Evolutionary conservation across 306 rosid species (phyloP).

Genomic region (Cucumis sativus): DNA sequence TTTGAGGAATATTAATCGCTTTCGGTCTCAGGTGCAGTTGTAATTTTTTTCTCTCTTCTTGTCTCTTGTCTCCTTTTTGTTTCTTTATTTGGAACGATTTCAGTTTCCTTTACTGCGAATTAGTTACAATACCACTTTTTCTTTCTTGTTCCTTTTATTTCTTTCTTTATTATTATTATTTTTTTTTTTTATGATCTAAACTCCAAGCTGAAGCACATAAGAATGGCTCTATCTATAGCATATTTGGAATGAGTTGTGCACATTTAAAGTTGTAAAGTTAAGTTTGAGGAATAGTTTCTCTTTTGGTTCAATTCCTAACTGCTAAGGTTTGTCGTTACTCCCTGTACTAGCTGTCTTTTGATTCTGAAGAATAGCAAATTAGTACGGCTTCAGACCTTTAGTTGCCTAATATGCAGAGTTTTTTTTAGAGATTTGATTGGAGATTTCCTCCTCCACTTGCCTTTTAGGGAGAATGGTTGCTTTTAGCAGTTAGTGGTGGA

Average conservation of each 20-base stretch:
- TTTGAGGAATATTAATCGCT: constrained; percentile 60
- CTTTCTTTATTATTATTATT: not conserved
- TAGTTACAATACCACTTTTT: not conserved
- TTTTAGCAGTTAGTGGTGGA: too few relatives aligned
- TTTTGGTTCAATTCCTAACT: not conserved
- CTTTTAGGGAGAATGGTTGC: too few relatives aligned
- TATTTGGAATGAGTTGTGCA: not conserved
- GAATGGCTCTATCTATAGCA: not conserved
- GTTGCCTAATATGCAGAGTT: not conserved
- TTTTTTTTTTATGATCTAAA: not conserved
- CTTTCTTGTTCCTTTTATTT: not conserved
- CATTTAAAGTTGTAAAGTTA: not conserved
- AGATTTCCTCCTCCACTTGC: too few relatives aligned
- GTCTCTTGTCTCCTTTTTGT: not conserved
- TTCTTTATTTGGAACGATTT: not conserved
- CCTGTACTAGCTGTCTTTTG: not conserved
- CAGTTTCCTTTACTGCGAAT: not conserved
- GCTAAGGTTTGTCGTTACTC: not conserved
- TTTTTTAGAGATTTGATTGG: too few relatives aligned
- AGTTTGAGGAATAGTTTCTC: not conserved
- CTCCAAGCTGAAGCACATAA: not conserved
- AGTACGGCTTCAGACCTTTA: not conserved
- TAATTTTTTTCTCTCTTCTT: not conserved
- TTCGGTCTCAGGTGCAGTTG: constrained; percentile 70
- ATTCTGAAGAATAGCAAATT: not conserved